phyloP scores from a whole-genome alignment of 352 stramenopile genomes.

The Poterioochromonas sp. region DNA sequence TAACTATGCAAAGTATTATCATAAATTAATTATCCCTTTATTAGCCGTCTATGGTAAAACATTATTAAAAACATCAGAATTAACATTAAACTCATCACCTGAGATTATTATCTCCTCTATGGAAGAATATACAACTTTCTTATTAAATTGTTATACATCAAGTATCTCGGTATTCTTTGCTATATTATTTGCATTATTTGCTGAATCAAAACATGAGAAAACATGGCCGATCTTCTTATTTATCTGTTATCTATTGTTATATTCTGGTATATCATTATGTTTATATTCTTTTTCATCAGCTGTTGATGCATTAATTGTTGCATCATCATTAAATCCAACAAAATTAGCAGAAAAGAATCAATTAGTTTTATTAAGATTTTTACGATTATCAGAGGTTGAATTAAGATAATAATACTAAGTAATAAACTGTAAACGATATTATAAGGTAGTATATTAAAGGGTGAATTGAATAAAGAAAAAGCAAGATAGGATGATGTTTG shows the following conservation, averaged over 20 bases:
- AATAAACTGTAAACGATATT: too few species aligned
- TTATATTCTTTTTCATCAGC: background rate
- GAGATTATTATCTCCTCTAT: background rate
- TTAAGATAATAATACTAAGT: too few species aligned
- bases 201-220: background rate
- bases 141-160: background rate
- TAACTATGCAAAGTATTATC: background rate
- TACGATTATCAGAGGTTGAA: constrained; percentile 16
- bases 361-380: constrained; percentile 20
- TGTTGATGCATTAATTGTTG: constrained; percentile 28
- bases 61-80: background rate
- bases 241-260: background rate
- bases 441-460: too few species aligned
- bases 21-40: background rate
- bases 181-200: constrained; percentile 26
- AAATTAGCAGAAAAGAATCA: constrained; percentile 3
- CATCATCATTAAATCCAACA: background rate
- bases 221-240: constrained; percentile 26
- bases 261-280: background rate
- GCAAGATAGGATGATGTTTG: too few species aligned
- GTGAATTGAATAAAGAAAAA: too few species aligned
- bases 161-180: background rate
- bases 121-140: background rate
- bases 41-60: constrained; percentile 24
- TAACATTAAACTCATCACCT: background rate